Base-by-base conservation (phyloP, 176 grass and related monocot species). In the Secale cereale region DNA sequence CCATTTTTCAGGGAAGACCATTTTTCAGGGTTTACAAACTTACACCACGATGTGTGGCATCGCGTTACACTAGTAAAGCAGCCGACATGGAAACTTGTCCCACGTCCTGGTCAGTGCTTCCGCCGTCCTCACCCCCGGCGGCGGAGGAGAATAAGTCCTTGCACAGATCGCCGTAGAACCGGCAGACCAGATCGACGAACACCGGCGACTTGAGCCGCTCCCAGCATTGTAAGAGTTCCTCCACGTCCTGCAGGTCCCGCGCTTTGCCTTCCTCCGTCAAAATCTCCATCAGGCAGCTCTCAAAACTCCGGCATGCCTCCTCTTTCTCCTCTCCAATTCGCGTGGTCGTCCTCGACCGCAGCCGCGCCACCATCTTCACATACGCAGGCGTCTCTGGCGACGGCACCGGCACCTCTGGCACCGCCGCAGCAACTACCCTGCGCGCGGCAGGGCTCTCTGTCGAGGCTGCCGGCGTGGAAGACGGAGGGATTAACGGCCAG, bases 111-210 rank as follows among this genome's bases (percentile, higher is more conserved):
- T 46, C 60, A 29, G 26, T 20, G 40, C 26, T 33, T 22, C 31
- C 45, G 20, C 11, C 23, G 30, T 31, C 72, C 54, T 85, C 62
- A n/a, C 10, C 66, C 28, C 6, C 10, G 17, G 45, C 16, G 10
- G 37, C 16, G 7, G 37, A 65, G 8, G 80, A 36, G 68, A 97
- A 94, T 63, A 94, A 31, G 68, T 94, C 94, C 16, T 85, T 89
- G 81, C 94, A 94, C 7, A 97, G 85, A 74, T 92, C 88, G 27
- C 88, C 83, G 43, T 97, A 94, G 80, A 92, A 97, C 74, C 83
- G 77, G 73, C 90, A 83, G 7, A 97, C 90, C 14, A 94, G 78
- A 25, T 94, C 92, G 12, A 92, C 75, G 40, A 97, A 97, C 20
- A 91, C 81, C 10, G 94, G 92, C 32, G 92, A 97, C 74, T 83